Evolutionary conservation across 345 rosid species (phyloP).

Genomic region (Draba incana): DNA sequence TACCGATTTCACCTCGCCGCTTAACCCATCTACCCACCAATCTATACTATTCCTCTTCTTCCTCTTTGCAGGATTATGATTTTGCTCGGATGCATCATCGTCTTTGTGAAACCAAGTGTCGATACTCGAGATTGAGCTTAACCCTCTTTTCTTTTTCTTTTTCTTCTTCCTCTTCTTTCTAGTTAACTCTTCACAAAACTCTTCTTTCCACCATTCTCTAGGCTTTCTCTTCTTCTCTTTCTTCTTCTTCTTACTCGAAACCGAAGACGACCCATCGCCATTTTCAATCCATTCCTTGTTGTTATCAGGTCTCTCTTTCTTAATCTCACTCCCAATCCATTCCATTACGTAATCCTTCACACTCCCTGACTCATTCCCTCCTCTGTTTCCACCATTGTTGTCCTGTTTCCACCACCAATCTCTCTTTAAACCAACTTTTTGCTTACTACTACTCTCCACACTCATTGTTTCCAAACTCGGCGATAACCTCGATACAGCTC

Average conservation of each 20-base stretch:
- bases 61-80: conserved; percentile 41
- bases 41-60: conserved; percentile 68
- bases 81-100: conserved; percentile 41
- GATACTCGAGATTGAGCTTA: conserved; percentile 47
- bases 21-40: conserved; percentile 75
- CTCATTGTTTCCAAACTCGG: conserved; percentile 54
- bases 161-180: conserved; percentile 54
- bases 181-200: conserved; percentile 73
- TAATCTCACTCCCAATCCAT: conserved; percentile 82
- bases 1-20: conserved; percentile 56
- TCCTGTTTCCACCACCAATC: conserved; percentile 91
- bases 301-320: conserved; percentile 59
- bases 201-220: conserved; percentile 89
- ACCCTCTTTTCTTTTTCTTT: conserved; percentile 55
- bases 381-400: conserved; percentile 46
- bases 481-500: conserved; percentile 32
- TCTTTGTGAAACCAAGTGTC: conserved; percentile 76
- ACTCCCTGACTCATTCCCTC: conserved; percentile 61
- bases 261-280: conserved; percentile 41
- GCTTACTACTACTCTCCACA: conserved; percentile 49
- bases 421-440: conserved; percentile 53
- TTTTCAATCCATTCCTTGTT: conserved; percentile 38
- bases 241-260: conserved; percentile 51
- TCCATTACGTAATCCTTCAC: conserved; percentile 82
- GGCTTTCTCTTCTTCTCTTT: conserved; percentile 63